Evolutionary conservation across 108 stramenopile genomes (phyloP), one percentile per base, ranked within the genome.

Genomic region (Discostella stelligeroides): DNA sequence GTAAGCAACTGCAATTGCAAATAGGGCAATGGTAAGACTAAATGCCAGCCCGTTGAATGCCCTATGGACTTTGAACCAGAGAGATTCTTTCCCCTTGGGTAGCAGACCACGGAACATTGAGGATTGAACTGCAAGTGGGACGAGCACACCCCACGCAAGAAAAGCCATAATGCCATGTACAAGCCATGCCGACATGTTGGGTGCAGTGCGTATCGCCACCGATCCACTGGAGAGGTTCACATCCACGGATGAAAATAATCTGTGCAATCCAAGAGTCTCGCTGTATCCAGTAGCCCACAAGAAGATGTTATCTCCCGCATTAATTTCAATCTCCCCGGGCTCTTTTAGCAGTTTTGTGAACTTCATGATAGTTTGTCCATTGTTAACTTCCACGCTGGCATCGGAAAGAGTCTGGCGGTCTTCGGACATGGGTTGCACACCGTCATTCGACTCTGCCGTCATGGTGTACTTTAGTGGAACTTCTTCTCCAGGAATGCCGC

Each of bases 281-380:
- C 49, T 63, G 5, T 63, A 70, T 17, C 90, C 90, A 48, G 61
- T 43, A 10, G 90, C 85, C 46, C 60, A 81, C 30, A 91, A 45
- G 46, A 88, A 88, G 11, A 34, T 55, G 56, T 86, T 91, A n/a
- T 68, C 75, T 25, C 70, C 80, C 2, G 64, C 25, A 4, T n/a
- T 57, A 49, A 92, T 88, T 11, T 84, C 72, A 41, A 77, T 75
- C 54, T 88, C 85, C 10, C 74, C 79, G 0, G 47, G 50, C 63
- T 92, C 87, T 2, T 60, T 77, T 70, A 89, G 53, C 27, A 84
- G 49, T 75, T 89, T 89, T 28, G 91, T 87, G 68, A 88, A 92
- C 38, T 49, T 74, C 85, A 92, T 66, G 0, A 61, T 70, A 12
- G 87, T 92, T 45, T 53, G 48, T 7, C 73, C 72, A 25, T 67